Evolutionary conservation across 1,139 yeast species (phyloP).

Genomic region (Pichia sp.): DNA sequence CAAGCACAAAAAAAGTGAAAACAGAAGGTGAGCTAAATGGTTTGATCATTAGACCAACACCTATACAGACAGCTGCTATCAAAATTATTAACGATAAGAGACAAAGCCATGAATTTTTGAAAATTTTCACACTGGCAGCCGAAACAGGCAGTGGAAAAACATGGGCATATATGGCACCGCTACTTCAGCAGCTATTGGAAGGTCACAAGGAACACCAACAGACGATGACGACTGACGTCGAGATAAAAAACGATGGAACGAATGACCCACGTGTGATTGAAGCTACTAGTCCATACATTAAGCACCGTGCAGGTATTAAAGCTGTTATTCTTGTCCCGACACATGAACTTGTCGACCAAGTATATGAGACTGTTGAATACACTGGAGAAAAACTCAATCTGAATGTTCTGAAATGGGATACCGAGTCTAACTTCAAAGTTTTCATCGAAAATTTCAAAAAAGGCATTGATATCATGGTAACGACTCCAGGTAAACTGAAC

Average conservation of each 20-base stretch:
- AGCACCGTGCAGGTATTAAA: slow-evolving; percentile 44
- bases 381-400: slow-evolving; percentile 41
- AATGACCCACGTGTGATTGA: background rate
- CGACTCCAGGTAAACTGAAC: slow-evolving; percentile 71
- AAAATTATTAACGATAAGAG: slow-evolving; percentile 42
- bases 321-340: slow-evolving; percentile 82
- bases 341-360: slow-evolving; percentile 82
- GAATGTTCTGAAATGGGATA: slow-evolving; percentile 56
- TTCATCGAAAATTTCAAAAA: slow-evolving; percentile 45
- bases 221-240: background rate
- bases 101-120: slow-evolving; percentile 38
- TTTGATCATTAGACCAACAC: slow-evolving; percentile 48
- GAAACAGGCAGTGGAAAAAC: slow-evolving; percentile 98
- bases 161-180: slow-evolving; percentile 78
- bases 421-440: slow-evolving; percentile 35
- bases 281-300: slow-evolving; percentile 12
- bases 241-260: slow-evolving; percentile 20
- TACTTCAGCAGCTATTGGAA: slow-evolving; percentile 52
- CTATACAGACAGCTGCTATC: slow-evolving; percentile 58
- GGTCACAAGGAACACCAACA: slow-evolving; percentile 31
- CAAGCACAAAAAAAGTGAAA: slow-evolving; percentile 42
- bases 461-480: slow-evolving; percentile 71
- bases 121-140: slow-evolving; percentile 79
- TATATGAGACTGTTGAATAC: slow-evolving; percentile 47
- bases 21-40: slow-evolving; percentile 33